These are phyloP conservation scores for Verticillium dahliae DNA, from an alignment of 2,329 filamentous ascomycete genomes.

Conservation along the genomic window DNA sequence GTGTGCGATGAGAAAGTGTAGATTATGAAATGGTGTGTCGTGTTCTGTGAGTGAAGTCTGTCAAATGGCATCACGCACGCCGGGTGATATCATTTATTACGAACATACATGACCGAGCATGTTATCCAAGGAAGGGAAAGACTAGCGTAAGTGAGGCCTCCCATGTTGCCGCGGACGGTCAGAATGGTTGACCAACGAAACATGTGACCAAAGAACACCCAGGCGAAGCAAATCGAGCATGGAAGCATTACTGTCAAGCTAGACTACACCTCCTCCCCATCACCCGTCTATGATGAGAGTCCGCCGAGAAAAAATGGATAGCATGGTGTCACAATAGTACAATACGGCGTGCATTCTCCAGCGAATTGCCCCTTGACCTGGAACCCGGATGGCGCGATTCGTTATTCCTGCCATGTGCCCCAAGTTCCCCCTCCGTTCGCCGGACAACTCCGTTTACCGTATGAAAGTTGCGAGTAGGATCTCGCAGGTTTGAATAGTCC, in stretches of 20 bases:
- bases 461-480: background rate
- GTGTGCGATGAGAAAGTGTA: too few species aligned
- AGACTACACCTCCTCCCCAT: constrained; percentile 34
- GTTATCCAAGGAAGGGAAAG: too few species aligned
- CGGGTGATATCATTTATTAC: too few species aligned
- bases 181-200: background rate
- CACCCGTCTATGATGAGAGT: constrained; percentile 42
- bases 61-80: too few species aligned
- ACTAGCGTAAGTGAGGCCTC: too few species aligned
- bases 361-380: constrained; percentile 13
- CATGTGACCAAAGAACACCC: background rate
- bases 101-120: too few species aligned
- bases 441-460: constrained; percentile 1
- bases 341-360: constrained; percentile 28
- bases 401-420: constrained; percentile 5
- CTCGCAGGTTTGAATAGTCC: background rate
- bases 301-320: constrained; percentile 26
- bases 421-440: constrained; percentile 15
- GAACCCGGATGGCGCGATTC: constrained; percentile 1
- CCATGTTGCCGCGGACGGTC: background rate
- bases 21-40: too few species aligned
- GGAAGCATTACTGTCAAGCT: constrained; percentile 24
- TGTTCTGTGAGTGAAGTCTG: too few species aligned
- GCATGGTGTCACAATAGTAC: constrained; percentile 45
- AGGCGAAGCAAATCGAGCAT: background rate